Base-by-base conservation (phyloP, 805 yeast species). In the Metschnikowia sp. region DNA sequence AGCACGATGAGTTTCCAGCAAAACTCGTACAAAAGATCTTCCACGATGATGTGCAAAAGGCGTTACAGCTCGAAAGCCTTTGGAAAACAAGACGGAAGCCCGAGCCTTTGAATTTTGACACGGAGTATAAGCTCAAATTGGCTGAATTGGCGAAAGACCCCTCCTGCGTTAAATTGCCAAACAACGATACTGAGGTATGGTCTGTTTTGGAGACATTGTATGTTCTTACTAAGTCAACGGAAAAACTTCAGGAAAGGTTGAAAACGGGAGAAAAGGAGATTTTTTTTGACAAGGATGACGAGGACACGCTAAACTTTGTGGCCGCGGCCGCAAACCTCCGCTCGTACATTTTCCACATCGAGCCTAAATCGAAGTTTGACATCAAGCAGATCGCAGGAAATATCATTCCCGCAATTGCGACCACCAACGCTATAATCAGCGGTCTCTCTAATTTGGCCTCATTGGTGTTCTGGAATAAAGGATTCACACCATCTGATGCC, bases 371-470 rank as follows among this genome's bases (percentile, higher is more conserved):
- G 3, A 84, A 87, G 50, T 94, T 95, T 61, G 96, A 89, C 50
- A 80, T 87, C 51, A 94, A 94, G 63, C 95, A 87, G 59, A 90
- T 92, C 53, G 99, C 99, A 0, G 99, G 99, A 6, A 94, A 92
- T 65, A 94, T 94, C 58, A 94, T 94, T 36, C 99, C 99, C 0
- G 99, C 99, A 0, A 91, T 95, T 56, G 98, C 99, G 6, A 94
- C 99, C 1, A 92, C 97, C 3, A 94, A 94, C 64, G 98, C 99
- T 1, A 84, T 94, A 11, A 84, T 94, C 56, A 90, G 97, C 0
- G 99, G 99, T 0, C 78, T 89, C 55, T 85, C 94, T 12, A 83
- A 90, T 3, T 63, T 92, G 35, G 81, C 84, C 34, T 86, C 96
- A 0, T 67, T 90, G 40, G 78, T 62, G 63, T 81, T 45, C 58